Evolutionary conservation across 345 rosid genomes (phyloP).

Genomic region (Noccaea caerulescens): DNA sequence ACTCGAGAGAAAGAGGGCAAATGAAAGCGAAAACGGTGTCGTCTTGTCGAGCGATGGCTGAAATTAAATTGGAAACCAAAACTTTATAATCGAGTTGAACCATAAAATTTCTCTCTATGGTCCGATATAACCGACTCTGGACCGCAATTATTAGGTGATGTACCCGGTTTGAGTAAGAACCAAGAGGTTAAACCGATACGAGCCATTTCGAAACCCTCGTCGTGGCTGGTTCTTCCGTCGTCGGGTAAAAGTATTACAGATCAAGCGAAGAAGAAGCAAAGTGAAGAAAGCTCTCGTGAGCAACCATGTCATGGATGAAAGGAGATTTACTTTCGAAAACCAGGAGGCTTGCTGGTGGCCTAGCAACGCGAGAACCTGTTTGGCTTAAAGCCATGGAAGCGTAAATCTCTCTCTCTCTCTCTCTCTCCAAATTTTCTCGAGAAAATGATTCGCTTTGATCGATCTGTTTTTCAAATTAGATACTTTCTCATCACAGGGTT

Average conservation of each 20-base stretch:
- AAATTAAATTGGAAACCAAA: background rate
- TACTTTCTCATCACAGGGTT: background rate
- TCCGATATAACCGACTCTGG: background rate
- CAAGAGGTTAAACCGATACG: background rate
- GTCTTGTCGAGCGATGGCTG: background rate
- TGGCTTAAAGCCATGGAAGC: constrained; percentile 97
- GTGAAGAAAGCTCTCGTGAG: constrained; percentile 21
- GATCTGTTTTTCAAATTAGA: background rate
- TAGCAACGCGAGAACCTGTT: constrained; percentile 71
- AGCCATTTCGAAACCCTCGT: constrained; percentile 35
- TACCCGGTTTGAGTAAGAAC: constrained; percentile 24
- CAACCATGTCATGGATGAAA: constrained; percentile 77
- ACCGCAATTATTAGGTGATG: background rate
- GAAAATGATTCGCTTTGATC: background rate
- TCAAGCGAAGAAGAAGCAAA: constrained; percentile 24
- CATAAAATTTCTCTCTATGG: background rate
- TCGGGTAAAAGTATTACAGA: constrained; percentile 1
- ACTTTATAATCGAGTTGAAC: constrained; percentile 16
- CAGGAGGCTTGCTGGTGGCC: constrained; percentile 84
- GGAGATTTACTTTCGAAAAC: constrained; percentile 79
- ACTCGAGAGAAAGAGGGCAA: background rate
- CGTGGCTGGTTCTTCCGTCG: background rate
- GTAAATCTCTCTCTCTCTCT: constrained; percentile 52
- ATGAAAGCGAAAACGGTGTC: background rate
- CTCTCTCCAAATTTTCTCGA: constrained; percentile 23